Base-by-base conservation (phyloP, 768 basidiomycete genomes). In the Rhodocollybia butyracea region DNA sequence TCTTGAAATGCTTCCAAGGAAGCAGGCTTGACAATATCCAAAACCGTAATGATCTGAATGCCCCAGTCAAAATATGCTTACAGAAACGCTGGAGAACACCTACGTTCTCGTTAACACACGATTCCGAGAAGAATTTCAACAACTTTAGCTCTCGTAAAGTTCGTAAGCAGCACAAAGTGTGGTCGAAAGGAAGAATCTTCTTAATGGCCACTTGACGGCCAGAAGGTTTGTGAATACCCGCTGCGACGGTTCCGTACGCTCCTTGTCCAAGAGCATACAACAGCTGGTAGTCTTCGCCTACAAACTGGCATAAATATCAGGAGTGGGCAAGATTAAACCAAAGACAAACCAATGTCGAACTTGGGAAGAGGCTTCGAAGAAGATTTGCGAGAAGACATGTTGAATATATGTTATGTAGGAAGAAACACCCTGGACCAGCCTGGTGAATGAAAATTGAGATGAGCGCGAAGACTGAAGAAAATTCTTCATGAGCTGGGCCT, bases 131-230 rank as follows among this genome's bases (percentile, higher is more conserved):
- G 76, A 90, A 90, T 68, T 87, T 88, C 68, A 90, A 79, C 19
- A 97, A 77, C 73, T 97, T 96, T 68, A 97, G 79, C 73, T 97
- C 95, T 57, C 94, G 82, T 51, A 97, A 75, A 2, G 94, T 98
- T 56, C 89, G 81, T 66, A 96, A 74, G 63, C 89, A 92, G 75
- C 94, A 96, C 69, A 96, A 78, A 30, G 91, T 88, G 67, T 96
- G 94, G 64, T 96, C 94, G 70, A 97, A 96, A 8, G 94, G 94
- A 39, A 90, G 84, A 64, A 97, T 88, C 73, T 92, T 94, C 81
- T 96, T 98, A 74, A 96, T 95, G 40, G 94, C 95, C 15, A 98
- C 93, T 68, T 91, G 84, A 57, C 85, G 84, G 30, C 86, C 84
- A 7, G 86, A 83, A 5, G 90, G 88, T 62, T 83, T 82, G 73